These are phyloP conservation scores for Oryza officinalis DNA, from an alignment of 176 grass and related monocot species.

Conservation along the genomic window DNA sequence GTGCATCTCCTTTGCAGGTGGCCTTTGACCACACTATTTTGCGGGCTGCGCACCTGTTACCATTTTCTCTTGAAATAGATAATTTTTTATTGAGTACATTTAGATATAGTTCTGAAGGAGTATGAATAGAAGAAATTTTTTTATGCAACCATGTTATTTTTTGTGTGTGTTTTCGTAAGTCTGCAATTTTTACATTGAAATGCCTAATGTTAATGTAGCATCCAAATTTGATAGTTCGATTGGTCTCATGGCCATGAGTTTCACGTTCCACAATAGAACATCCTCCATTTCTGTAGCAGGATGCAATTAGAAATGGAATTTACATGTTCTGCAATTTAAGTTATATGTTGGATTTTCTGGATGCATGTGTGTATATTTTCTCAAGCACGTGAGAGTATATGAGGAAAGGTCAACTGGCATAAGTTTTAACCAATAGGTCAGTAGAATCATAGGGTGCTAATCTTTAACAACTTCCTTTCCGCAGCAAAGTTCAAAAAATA, in stretches of 20 bases:
- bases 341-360: constrained; percentile 2
- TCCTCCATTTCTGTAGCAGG: neutral
- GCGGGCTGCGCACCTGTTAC: neutral
- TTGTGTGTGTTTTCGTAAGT: neutral
- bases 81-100: neutral
- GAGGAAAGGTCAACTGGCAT: no score
- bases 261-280: neutral
- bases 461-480: no score
- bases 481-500: no score
- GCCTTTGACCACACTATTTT: neutral
- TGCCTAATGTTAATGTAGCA: neutral
- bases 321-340: neutral
- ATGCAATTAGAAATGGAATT: neutral
- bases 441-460: no score
- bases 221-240: constrained; percentile 10
- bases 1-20: neutral
- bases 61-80: neutral
- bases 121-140: no score
- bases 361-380: neutral
- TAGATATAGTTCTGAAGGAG: neutral
- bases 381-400: no score
- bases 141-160: neutral
- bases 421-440: no score
- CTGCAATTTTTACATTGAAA: neutral
- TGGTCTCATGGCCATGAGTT: neutral